Base-by-base conservation (phyloP, 169 alveolate genomes). In the Plasmodium vivax region DNA sequence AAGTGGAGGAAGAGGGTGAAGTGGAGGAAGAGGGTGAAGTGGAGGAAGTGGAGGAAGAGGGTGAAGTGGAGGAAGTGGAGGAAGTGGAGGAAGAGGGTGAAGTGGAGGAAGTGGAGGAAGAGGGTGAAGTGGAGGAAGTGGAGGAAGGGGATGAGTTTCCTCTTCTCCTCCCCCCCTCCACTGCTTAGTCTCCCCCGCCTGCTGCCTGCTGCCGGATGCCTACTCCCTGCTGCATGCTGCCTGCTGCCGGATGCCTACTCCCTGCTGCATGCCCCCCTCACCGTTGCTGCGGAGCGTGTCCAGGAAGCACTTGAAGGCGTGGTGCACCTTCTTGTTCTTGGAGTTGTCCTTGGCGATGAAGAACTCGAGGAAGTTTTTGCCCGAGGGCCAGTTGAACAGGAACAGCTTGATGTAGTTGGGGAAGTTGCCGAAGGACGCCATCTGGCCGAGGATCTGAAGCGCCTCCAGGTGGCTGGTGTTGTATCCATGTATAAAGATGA, bases 321-420 rank as follows among this genome's bases (percentile, higher is more conserved):
- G 93, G 38, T 92, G 95, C n/a, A 84, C 85, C 43, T 84, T 75
- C 41, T 81, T 83, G 23, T 88, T 93, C 56, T 92, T 77, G 5
- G 97, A 83, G 45, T 85, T 87, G 14, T 92, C 96, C 45, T 93
- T 94, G 30, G 97, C 97, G 12, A 74, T 83, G 72, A 95, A 93
- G 19, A 92, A 94, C 54, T 94, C 94, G 51, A 95, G 75, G 72
- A 93, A 36, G 27, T 93, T 92, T 51, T 92, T 96, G 23, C 97
- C 97, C 16, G 97, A 88, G n/a, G 98, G 98, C 98, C 98, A 97
- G 7, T 96, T 93, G 92, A 97, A 97, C 2, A 95, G 92, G 79
- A 97, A 77, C 1, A 98, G 97, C 47, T 97, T 97, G 36, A 97
- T 96, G 71, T 97, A 97, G 62, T 96, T 96, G 14, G 98, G 98